Evolutionary conservation across 1,139 yeast species (phyloP).

Genomic region (Candida sp.): DNA sequence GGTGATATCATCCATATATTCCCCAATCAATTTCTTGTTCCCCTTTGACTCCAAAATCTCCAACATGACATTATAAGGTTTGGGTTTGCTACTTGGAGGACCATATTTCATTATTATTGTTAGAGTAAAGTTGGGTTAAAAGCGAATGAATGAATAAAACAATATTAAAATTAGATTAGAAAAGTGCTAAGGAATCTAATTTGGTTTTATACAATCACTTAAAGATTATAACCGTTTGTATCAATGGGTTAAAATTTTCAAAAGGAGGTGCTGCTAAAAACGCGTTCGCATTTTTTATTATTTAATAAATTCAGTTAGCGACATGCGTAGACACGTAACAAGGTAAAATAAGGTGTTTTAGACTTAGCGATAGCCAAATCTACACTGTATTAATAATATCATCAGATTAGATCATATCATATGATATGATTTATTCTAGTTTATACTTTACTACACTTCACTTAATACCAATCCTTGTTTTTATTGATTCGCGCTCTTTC

Average conservation of each 20-base stretch:
- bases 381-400: no score
- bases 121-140: not conserved
- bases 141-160: not conserved
- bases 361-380: no score
- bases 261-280: not conserved
- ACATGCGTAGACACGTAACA: not conserved
- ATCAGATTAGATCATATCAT: no score
- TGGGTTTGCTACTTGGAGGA: constrained; percentile 39
- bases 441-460: no score
- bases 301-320: not conserved
- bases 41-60: constrained; percentile 47
- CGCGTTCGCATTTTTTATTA: not conserved
- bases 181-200: not conserved
- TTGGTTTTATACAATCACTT: not conserved
- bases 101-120: constrained; percentile 25
- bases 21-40: constrained; percentile 38
- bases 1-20: constrained; percentile 34
- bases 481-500: no score
- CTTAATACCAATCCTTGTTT: no score
- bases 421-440: no score
- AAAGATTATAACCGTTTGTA: no score
- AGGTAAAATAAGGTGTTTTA: no score
- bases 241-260: not conserved
- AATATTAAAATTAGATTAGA: not conserved
- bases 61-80: constrained; percentile 38